phyloP scores from a whole-genome alignment of 2,329 filamentous ascomycete genomes.

The Celoporthe dispersa region DNA sequence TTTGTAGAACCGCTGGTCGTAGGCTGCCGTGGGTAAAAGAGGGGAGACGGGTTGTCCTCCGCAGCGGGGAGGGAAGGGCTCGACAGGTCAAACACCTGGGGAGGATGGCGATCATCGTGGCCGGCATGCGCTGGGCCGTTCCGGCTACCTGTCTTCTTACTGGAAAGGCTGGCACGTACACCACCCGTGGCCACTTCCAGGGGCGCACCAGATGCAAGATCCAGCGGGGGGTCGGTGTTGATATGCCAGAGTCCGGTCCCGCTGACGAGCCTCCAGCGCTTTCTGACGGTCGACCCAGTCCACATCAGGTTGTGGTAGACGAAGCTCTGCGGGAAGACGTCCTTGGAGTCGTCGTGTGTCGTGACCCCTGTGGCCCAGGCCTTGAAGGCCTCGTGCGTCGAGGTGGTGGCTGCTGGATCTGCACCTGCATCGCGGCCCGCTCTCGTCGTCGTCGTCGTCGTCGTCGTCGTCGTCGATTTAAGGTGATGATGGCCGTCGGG shows the following conservation, averaged over 20 bases:
- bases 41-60: slow-evolving; percentile 5
- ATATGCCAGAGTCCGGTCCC: slow-evolving; percentile 43
- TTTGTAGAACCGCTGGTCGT: slow-evolving; percentile 36
- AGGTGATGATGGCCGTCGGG: neutral
- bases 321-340: slow-evolving; percentile 49
- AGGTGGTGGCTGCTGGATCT: slow-evolving; percentile 7
- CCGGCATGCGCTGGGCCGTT: neutral
- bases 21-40: slow-evolving; percentile 30
- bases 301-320: slow-evolving; percentile 41
- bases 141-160: slow-evolving; percentile 18
- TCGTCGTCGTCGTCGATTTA: neutral
- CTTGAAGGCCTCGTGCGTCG: slow-evolving; percentile 43
- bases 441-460: neutral
- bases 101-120: neutral
- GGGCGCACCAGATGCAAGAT: slow-evolving; percentile 36
- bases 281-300: slow-evolving; percentile 45
- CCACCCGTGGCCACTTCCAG: slow-evolving; percentile 33
- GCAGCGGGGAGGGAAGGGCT: neutral
- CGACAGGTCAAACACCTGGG: neutral
- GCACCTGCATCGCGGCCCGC: neutral
- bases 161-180: slow-evolving; percentile 26
- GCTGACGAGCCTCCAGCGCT: slow-evolving; percentile 47
- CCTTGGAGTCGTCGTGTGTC: slow-evolving; percentile 48
- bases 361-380: slow-evolving; percentile 48
- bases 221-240: slow-evolving; percentile 30